phyloP scores from a whole-genome alignment of 805 yeast species.

The Cyberlindnera nakhonratchasimensis region DNA sequence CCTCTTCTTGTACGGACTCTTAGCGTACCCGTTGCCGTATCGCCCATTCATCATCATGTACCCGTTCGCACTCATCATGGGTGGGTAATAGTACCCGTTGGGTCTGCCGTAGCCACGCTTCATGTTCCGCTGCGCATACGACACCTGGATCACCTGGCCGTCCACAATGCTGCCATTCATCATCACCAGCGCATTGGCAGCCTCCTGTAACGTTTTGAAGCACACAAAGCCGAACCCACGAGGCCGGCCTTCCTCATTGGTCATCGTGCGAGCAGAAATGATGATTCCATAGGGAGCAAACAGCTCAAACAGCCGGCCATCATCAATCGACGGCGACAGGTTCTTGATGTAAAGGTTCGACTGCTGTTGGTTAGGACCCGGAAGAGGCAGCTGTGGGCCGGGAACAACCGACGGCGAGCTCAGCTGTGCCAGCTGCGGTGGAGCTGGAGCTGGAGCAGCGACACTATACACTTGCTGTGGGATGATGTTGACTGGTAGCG shows the following conservation, averaged over 20 bases:
- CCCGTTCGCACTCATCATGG: slow-evolving; percentile 3
- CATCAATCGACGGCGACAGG: slow-evolving; percentile 48
- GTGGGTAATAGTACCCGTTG: slow-evolving; percentile 6
- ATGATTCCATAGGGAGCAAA: slow-evolving; percentile 48
- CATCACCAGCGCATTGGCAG: slow-evolving; percentile 60
- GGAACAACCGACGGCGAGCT: no score
- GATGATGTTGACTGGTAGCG: slow-evolving; percentile 4
- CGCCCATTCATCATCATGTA: slow-evolving; percentile 5
- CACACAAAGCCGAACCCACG: slow-evolving; percentile 80
- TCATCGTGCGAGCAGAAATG: slow-evolving; percentile 50
- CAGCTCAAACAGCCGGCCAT: slow-evolving; percentile 41
- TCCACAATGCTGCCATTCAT: slow-evolving; percentile 56
- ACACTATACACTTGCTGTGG: not conserved
- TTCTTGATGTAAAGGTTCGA: slow-evolving; percentile 68
- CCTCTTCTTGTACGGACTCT: no score
- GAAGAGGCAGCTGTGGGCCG: slow-evolving; percentile 36
- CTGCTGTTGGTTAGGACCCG: slow-evolving; percentile 52
- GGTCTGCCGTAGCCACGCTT: no score
- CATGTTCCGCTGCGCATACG: slow-evolving; percentile 72
- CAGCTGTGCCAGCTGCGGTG: slow-evolving; percentile 1
- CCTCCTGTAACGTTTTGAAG: slow-evolving; percentile 56
- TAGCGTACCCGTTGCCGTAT: no score
- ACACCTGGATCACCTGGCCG: slow-evolving; percentile 56
- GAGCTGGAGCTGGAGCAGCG: slow-evolving; percentile 3
- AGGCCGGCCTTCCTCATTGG: slow-evolving; percentile 37